phyloP scores from a whole-genome alignment of 2,329 filamentous ascomycete species.

The Monosporascus sp. region DNA sequence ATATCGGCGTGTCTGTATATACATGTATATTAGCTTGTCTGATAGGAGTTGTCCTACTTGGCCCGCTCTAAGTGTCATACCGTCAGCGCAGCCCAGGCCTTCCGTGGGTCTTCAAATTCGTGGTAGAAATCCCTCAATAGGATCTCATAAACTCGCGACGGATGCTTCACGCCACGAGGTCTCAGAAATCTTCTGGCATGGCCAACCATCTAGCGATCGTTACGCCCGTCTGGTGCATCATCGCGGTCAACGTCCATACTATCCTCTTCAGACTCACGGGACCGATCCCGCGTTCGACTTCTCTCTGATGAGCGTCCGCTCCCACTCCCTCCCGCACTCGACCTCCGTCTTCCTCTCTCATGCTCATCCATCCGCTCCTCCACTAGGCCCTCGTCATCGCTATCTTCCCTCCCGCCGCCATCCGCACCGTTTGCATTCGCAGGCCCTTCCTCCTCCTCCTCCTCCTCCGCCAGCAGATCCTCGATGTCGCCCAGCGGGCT shows the following conservation, averaged over 20 bases:
- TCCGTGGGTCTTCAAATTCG: background rate
- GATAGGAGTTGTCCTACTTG: background rate
- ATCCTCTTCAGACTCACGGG: slow-evolving; percentile 16
- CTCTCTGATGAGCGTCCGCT: slow-evolving; percentile 13
- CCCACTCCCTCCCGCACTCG: slow-evolving; percentile 13
- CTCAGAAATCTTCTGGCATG: background rate
- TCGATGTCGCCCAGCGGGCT: slow-evolving; percentile 80
- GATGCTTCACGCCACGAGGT: background rate
- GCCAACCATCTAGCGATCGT: background rate
- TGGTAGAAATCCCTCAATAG: background rate
- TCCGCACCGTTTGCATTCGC: background rate
- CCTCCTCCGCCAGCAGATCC: slow-evolving; percentile 59
- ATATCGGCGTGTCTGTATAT: background rate
- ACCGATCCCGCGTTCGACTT: slow-evolving; percentile 10
- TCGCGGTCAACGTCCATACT: slow-evolving; percentile 36
- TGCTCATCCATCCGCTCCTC: slow-evolving; percentile 11
- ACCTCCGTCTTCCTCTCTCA: slow-evolving; percentile 11
- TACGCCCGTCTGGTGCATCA: slow-evolving; percentile 9
- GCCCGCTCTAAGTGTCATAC: background rate
- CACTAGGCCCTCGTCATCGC: slow-evolving; percentile 9
- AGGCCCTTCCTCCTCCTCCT: slow-evolving; percentile 35
- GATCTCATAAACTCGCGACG: background rate
- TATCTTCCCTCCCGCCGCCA: slow-evolving; percentile 8
- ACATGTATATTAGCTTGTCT: background rate
- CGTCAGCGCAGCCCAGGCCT: background rate